Percentiles rank a stretch among this genome's conserved stretches.
Evolutionary conservation across 352 stramenopile genomes (phyloP).

Genomic region (Phytopythium aichiense): DNA sequence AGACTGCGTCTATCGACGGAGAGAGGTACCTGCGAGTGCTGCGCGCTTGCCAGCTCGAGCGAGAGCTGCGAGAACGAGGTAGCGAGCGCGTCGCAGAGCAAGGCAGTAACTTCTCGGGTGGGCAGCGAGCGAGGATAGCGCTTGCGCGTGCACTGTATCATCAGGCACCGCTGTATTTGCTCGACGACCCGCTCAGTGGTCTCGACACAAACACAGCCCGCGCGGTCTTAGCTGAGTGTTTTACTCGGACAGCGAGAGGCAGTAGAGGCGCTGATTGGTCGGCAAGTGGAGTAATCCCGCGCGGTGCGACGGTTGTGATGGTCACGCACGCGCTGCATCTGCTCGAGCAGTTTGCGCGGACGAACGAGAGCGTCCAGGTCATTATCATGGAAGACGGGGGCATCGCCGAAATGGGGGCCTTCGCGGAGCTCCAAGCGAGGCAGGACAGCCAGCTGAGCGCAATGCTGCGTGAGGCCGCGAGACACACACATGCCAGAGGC

Average conservation of each 20-base stretch:
- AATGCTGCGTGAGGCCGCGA: constrained; percentile 17
- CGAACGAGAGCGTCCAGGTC: constrained; percentile 22
- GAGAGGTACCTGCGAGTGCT: constrained; percentile 50
- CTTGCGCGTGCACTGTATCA: constrained; percentile 83
- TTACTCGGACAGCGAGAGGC: constrained; percentile 20
- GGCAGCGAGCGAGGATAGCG: constrained; percentile 78
- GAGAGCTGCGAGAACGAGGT: constrained; percentile 47
- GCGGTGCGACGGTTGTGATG: constrained; percentile 56
- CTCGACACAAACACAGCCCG: constrained; percentile 64
- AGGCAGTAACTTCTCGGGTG: constrained; percentile 84
- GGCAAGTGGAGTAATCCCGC: constrained; percentile 31
- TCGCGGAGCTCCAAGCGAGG: constrained; percentile 16
- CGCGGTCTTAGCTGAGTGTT: constrained; percentile 45
- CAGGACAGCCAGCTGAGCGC: constrained; percentile 21
- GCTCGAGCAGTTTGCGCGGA: constrained; percentile 42
- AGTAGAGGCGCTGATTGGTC: background rate
- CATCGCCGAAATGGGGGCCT: constrained; percentile 43
- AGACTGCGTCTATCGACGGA: constrained; percentile 22
- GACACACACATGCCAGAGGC: background rate
- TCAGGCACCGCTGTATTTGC: constrained; percentile 58
- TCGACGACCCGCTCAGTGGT: constrained; percentile 87
- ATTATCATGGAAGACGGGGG: constrained; percentile 55
- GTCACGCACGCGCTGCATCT: constrained; percentile 77
- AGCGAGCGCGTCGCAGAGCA: constrained; percentile 55
- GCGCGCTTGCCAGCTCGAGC: constrained; percentile 61